Evolutionary conservation across 2,329 filamentous ascomycete species (phyloP), one percentile per base, ranked within the genome.

Genomic region (Cercospora zeae-maydis): DNA sequence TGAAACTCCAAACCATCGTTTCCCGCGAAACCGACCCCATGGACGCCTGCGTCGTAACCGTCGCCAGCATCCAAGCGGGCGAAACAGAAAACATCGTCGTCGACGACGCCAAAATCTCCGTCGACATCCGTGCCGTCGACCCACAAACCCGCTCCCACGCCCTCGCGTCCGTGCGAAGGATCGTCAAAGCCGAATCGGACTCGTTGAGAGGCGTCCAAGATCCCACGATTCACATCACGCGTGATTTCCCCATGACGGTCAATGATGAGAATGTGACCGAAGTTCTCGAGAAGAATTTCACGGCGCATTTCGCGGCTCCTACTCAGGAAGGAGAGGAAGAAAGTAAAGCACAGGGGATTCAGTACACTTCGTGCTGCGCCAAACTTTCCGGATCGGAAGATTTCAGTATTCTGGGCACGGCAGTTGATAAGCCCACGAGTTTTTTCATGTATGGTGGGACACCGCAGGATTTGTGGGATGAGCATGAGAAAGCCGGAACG

Each of bases 61-160:
- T 86, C 6, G 84, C 83, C 8, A 80, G 79, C 58, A 73, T 87
- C n/a, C 80, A 85, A 63, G 84, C 83, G 0, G 85, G 85, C 45
- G 80, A 84, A 64, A 80, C 83, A 1, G 84, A 86, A 71, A 88
- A 87, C 67, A 80, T 88, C 60, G 86, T 88, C 58, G 77, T 83
- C 0, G 82, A 83, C 58, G 72, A 78, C 13, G 85, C 84, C 0
- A 77, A 81, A 54, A 75, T 88, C 4, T 82, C 82, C 11, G 71
- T 88, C 39, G 82, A 87, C 68, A 79, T 86, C 4, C 78, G 85
- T 27, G 78, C 81, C 21, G 78, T 79, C 2, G 77, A 76, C 9
- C 70, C 77, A 0, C 74, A 77, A 27, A 83, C 80, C 1, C 78
- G 84, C 7, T 72, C 79, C 4, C 75, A 77, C 57, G 78, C 86